phyloP scores from a whole-genome alignment of 352 stramenopile genomes.

The Phytophthora pini region DNA sequence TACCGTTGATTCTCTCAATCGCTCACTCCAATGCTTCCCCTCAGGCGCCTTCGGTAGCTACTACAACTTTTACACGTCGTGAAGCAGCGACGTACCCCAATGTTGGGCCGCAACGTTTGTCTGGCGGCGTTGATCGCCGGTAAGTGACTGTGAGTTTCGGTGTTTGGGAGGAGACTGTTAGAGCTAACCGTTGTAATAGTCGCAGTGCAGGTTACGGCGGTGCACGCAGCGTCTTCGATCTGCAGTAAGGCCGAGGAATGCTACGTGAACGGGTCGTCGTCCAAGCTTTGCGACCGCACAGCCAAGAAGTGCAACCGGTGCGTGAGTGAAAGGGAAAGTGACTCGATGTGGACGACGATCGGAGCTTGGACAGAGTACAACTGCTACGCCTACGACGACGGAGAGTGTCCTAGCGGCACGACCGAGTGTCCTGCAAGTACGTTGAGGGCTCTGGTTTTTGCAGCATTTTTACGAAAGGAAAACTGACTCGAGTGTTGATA shows the following conservation, averaged over 20 bases:
- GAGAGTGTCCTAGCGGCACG: conserved; percentile 46
- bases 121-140: conserved; percentile 35
- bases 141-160: conserved; percentile 8
- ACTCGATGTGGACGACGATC: conserved; percentile 27
- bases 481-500: conserved; percentile 2
- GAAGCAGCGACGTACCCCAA: conserved; percentile 25
- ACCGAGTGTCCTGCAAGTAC: conserved; percentile 48
- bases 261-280: conserved; percentile 52
- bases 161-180: not conserved
- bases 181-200: conserved; percentile 15
- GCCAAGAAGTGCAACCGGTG: conserved; percentile 56
- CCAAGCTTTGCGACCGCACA: conserved; percentile 53
- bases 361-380: conserved; percentile 45
- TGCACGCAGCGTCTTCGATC: conserved; percentile 33
- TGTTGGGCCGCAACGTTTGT: conserved; percentile 38
- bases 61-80: conserved; percentile 14
- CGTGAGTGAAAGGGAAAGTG: conserved; percentile 35
- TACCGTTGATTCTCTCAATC: conserved; percentile 10
- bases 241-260: conserved; percentile 47
- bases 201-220: conserved; percentile 27
- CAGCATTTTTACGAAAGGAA: not conserved
- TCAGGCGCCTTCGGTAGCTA: not conserved
- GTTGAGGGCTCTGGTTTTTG: conserved; percentile 4
- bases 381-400: conserved; percentile 50
- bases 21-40: not conserved